phyloP scores from a whole-genome alignment of 148 eudicot species.

The Camellia japonica region DNA sequence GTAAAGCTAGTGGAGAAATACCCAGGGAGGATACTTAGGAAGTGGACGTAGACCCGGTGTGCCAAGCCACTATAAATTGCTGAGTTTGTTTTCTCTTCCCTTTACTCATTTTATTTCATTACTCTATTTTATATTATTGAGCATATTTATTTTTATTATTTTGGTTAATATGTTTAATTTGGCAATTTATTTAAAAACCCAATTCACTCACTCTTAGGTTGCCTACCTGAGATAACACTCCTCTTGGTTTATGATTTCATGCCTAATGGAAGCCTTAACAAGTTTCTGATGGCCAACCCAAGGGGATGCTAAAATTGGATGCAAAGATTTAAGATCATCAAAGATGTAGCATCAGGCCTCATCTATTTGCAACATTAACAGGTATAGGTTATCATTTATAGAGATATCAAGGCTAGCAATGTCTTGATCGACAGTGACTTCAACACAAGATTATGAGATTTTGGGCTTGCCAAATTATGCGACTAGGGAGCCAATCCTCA shows the following conservation, averaged over 20 bases:
- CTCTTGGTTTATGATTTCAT: slow-evolving; percentile 5
- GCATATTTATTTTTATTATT: too few relatives aligned
- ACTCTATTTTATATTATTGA: too few relatives aligned
- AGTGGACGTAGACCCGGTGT: too few relatives aligned
- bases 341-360: slow-evolving; percentile 6
- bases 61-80: too few relatives aligned
- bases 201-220: too few relatives aligned
- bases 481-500: neutral
- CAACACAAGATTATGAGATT: slow-evolving; percentile 2
- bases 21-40: too few relatives aligned
- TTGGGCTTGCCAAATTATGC: slow-evolving; percentile 9
- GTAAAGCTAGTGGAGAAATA: too few relatives aligned
- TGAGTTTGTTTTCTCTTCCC: too few relatives aligned
- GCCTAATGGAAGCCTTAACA: slow-evolving; percentile 5
- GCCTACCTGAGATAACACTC: too few relatives aligned
- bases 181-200: too few relatives aligned
- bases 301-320: neutral
- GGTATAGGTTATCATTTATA: neutral
- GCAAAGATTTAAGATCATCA: slow-evolving; percentile 11
- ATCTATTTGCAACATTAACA: neutral
- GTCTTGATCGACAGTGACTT: neutral
- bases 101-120: too few relatives aligned
- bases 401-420: slow-evolving; percentile 8
- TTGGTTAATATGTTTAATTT: too few relatives aligned
- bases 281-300: neutral